Evolutionary conservation across 441 rosid genomes (phyloP).

Genomic region (Aleurites moluccanus): DNA sequence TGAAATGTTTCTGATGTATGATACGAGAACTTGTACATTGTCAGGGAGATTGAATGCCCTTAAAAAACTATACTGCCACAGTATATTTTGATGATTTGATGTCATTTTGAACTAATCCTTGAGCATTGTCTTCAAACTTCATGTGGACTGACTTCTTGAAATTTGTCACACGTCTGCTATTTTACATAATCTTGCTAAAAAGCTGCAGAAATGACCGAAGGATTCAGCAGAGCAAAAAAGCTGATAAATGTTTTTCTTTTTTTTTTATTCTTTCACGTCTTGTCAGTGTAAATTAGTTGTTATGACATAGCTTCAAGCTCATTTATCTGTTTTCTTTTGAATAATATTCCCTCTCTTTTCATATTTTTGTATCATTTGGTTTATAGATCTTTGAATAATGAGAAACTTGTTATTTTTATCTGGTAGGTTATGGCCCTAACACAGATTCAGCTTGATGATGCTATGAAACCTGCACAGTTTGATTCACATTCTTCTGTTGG

Average conservation of each 20-base stretch:
- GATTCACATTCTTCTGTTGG: constrained; percentile 66
- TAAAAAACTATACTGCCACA: too few relatives aligned
- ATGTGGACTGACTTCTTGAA: not conserved
- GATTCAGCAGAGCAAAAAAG: not conserved
- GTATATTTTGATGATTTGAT: too few relatives aligned
- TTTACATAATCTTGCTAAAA: not conserved
- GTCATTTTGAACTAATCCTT: not conserved
- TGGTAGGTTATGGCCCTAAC: constrained; percentile 78
- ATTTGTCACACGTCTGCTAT: not conserved
- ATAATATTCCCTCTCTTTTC: not conserved
- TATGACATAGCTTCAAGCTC: not conserved
- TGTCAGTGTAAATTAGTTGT: not conserved
- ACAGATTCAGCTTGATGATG: constrained; percentile 94
- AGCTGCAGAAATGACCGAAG: not conserved
- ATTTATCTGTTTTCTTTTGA: not conserved
- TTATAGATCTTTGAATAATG: not conserved
- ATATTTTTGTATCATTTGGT: not conserved
- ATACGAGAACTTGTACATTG: too few relatives aligned
- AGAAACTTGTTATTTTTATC: constrained; percentile 26
- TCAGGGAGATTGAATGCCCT: too few relatives aligned
- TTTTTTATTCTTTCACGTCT: not conserved
- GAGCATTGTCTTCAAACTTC: not conserved
- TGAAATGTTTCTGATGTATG: too few relatives aligned
- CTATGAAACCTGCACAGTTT: constrained; percentile 78
- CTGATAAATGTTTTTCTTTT: not conserved